phyloP scores from a whole-genome alignment of 2,329 filamentous ascomycete genomes.

The Fusarium equiseti region DNA sequence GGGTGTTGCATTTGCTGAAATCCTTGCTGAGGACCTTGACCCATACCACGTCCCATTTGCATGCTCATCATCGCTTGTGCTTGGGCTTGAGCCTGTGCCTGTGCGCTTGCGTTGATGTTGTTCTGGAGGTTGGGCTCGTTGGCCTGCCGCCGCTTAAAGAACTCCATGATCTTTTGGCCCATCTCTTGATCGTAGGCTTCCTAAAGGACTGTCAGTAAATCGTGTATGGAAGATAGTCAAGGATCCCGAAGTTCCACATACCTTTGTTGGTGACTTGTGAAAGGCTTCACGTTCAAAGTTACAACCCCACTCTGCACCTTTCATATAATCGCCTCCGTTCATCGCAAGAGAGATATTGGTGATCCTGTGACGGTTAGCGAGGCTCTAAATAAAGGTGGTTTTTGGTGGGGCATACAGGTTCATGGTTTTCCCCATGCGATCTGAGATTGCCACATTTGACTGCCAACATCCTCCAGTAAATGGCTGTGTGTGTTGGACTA shows the following conservation, averaged over 20 bases:
- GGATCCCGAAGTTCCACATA: constrained; percentile 43
- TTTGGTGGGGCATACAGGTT: constrained; percentile 54
- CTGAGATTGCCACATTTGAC: constrained; percentile 51
- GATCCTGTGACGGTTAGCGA: constrained; percentile 55
- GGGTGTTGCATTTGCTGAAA: constrained; percentile 71
- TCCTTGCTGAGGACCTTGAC: constrained; percentile 63
- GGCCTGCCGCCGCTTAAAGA: constrained; percentile 63
- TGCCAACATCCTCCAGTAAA: constrained; percentile 56
- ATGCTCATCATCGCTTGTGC: constrained; percentile 65
- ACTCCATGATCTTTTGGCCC: constrained; percentile 59
- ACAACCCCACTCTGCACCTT: constrained; percentile 58
- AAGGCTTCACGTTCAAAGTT: constrained; percentile 63
- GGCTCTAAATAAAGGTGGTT: constrained; percentile 13
- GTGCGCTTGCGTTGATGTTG: constrained; percentile 60
- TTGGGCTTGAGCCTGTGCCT: constrained; percentile 53
- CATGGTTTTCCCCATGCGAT: constrained; percentile 59
- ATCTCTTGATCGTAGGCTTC: constrained; percentile 64
- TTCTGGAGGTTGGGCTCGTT: constrained; percentile 64
- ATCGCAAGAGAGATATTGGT: constrained; percentile 64
- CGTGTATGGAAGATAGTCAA: not conserved
- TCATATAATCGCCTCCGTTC: constrained; percentile 55
- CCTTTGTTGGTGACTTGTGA: constrained; percentile 61
- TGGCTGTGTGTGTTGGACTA: constrained; percentile 52
- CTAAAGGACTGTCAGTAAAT: constrained; percentile 52
- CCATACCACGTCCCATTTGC: constrained; percentile 65